A percentile compares a stretch with the other conserved stretches of the same genome.
phyloP scores from a whole-genome alignment of 2,329 filamentous ascomycete species.

The Diplodia seriata region DNA sequence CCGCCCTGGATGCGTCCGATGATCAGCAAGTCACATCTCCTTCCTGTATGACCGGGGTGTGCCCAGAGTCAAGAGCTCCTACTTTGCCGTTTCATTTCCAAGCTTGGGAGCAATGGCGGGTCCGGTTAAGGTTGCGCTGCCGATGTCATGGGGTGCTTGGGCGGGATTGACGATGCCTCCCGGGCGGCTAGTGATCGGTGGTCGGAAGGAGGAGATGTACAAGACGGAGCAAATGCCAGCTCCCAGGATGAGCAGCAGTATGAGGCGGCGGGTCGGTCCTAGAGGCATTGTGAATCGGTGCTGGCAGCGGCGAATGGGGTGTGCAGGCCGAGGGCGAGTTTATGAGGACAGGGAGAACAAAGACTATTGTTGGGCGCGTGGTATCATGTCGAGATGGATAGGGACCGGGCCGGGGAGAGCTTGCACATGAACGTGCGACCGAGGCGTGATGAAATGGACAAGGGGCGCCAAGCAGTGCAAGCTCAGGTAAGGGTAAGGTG shows the following conservation, averaged over 20 bases:
- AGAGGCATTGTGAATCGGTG: constrained; percentile 39
- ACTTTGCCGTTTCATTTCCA: constrained; percentile 80
- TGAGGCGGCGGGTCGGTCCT: constrained; percentile 46
- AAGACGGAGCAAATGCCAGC: constrained; percentile 64
- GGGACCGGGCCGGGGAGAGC: constrained; percentile 4
- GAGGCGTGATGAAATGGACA: constrained; percentile 26
- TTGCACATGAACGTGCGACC: constrained; percentile 24
- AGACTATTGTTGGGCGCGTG: constrained; percentile 15
- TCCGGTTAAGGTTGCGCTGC: constrained; percentile 60
- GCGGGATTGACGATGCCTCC: constrained; percentile 28
- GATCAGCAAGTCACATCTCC: constrained; percentile 19
- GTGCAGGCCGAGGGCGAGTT: background rate
- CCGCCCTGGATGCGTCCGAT: constrained; percentile 54
- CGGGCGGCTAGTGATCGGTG: constrained; percentile 35
- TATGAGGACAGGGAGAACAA: background rate
- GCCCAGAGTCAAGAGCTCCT: constrained; percentile 36
- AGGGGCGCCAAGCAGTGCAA: constrained; percentile 29
- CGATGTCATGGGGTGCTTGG: constrained; percentile 36
- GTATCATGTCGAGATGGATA: constrained; percentile 27
- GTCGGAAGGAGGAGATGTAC: constrained; percentile 65
- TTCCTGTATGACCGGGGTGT: background rate
- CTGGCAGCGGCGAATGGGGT: background rate
- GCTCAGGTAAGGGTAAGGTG: background rate
- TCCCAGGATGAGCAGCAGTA: constrained; percentile 59
- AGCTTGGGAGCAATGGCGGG: constrained; percentile 80